A percentile compares a stretch with the other conserved stretches of the same genome.
These are phyloP conservation scores for Ophiostoma montium DNA, from an alignment of 2,329 filamentous ascomycete species.

Conservation along the genomic window DNA sequence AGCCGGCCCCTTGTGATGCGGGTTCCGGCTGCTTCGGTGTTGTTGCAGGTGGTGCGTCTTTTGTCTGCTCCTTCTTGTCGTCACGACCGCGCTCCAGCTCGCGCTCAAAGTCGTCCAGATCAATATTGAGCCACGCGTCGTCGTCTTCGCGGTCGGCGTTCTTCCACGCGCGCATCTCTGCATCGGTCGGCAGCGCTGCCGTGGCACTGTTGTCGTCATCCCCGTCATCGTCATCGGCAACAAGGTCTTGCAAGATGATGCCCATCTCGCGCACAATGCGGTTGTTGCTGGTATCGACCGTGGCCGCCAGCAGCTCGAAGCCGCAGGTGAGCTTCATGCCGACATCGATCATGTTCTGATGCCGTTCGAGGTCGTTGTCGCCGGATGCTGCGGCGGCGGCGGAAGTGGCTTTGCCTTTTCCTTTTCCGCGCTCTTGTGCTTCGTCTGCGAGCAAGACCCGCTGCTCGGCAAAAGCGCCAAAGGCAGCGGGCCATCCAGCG, in stretches of 20 bases:
- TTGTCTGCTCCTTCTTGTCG: not conserved
- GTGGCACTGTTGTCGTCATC: too few species aligned
- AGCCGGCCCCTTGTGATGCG: conserved; percentile 24
- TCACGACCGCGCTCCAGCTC: conserved; percentile 46
- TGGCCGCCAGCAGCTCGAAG: conserved; percentile 71
- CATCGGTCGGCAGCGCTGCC: conserved; percentile 58
- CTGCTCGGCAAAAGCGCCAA: conserved; percentile 16
- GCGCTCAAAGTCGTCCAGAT: conserved; percentile 75
- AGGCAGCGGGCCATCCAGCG: conserved; percentile 31
- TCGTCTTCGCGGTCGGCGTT: conserved; percentile 53
- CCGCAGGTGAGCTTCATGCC: conserved; percentile 87
- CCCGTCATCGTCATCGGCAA: conserved; percentile 48
- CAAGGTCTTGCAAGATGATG: conserved; percentile 60
- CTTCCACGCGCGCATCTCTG: conserved; percentile 60
- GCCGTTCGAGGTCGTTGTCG: conserved; percentile 14
- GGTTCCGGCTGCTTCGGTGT: not conserved
- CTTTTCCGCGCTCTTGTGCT: not conserved
- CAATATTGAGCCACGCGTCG: conserved; percentile 84
- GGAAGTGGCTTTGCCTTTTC: not conserved
- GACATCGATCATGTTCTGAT: conserved; percentile 38
- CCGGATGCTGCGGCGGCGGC: conserved; percentile 13
- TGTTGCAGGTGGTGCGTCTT: not conserved
- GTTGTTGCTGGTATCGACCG: conserved; percentile 54
- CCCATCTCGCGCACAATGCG: conserved; percentile 60
- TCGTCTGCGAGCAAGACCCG: not conserved